Conservation (phyloP, 148 eudicot genomes). For the Gaultheria prostrata region DNA sequence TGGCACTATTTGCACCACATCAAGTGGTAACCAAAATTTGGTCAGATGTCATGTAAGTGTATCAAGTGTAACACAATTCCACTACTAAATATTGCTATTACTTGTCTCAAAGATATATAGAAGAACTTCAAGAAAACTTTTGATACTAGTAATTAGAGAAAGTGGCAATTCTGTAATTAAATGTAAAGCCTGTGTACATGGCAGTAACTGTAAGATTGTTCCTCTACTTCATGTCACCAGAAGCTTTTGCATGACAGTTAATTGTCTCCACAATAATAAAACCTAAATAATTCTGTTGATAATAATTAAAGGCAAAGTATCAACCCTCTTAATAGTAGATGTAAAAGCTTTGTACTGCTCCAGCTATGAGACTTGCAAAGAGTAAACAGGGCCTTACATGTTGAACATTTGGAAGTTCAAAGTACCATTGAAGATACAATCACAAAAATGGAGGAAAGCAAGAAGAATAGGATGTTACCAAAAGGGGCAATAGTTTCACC, state of each 20-base stretch:
- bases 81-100: background rate
- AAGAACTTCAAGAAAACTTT: background rate
- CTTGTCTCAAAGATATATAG: background rate
- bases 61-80: background rate
- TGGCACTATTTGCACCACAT: background rate
- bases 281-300: background rate
- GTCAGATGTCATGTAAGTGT: background rate
- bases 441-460: slow-evolving; percentile 10
- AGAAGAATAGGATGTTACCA: slow-evolving; percentile 13
- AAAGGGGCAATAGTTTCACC: slow-evolving; percentile 13
- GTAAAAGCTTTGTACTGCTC: background rate
- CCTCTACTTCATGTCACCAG: background rate
- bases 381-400: background rate
- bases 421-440: background rate
- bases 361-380: background rate
- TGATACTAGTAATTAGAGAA: background rate
- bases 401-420: background rate
- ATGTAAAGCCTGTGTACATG: background rate
- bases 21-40: background rate
- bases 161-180: background rate
- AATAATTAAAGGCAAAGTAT: background rate
- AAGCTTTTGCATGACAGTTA: background rate
- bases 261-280: background rate
- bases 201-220: background rate
- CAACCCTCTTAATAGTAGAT: background rate